These are phyloP conservation scores for Astrothelium macrocarpum DNA, from an alignment of 495 filamentous ascomycete species.

Conservation along the genomic window DNA sequence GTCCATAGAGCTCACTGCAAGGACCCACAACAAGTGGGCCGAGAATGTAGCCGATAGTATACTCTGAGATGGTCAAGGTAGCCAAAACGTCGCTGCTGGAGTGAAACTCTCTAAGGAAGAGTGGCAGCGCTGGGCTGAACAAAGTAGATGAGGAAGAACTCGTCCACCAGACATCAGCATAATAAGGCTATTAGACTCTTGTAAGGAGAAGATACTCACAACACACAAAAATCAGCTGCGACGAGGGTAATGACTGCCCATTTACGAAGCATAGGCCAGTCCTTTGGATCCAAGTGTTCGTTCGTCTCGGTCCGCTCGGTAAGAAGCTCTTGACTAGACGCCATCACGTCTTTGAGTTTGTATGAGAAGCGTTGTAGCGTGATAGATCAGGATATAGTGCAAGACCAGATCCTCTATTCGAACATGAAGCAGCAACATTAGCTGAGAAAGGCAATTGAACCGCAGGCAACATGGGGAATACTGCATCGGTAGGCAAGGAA, in stretches of 20 bases:
- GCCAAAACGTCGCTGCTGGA: conserved; percentile 14
- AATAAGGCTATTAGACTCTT: not conserved
- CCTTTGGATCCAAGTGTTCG: conserved; percentile 27
- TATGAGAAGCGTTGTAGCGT: not conserved
- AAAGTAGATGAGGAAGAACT: conserved; percentile 25
- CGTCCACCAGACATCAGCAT: not conserved
- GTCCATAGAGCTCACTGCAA: conserved; percentile 51
- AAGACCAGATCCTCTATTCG: no score
- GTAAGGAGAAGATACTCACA: not conserved
- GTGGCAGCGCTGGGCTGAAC: conserved; percentile 25
- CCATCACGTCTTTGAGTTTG: no score
- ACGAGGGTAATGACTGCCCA: conserved; percentile 33
- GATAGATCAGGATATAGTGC: no score
- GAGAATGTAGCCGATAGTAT: conserved; percentile 45
- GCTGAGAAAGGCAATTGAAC: no score
- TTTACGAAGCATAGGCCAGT: conserved; percentile 33
- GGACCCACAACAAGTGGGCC: conserved; percentile 51
- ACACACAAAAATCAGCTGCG: conserved; percentile 25
- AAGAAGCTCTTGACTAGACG: no score
- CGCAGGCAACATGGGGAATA: no score
- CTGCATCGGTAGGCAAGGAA: no score
- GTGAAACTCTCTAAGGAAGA: conserved; percentile 20
- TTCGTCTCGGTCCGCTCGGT: not conserved
- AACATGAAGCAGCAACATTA: no score
- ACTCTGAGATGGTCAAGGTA: conserved; percentile 24